Evolutionary conservation across 148 eudicot species (phyloP), one percentile per base, ranked within the genome.

Genomic region (Arbutus unedo): DNA sequence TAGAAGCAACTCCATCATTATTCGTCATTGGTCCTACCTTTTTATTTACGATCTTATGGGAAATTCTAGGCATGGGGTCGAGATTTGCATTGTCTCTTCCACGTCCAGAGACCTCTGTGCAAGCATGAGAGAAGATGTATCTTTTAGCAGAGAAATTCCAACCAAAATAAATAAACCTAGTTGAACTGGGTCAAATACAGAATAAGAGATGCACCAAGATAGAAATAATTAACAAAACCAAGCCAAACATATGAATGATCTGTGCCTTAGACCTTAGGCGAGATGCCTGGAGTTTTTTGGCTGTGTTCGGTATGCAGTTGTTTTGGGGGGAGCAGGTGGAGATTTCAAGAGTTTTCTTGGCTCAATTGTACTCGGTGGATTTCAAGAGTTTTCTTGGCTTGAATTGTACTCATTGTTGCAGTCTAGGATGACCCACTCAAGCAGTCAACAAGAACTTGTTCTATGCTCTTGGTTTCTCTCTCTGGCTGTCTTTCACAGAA

Each of bases 101-200:
- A 87, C 87, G 91, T 51, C 93, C 96, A 83, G 99, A 89, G 64
- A 90, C 99, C 93, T 93, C 99, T 96, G 90, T 70, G 79, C 57
- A 85, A 48, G 75, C 48, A 81, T 84, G 67, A 51, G 51, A 71
- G 7, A 74, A 57, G 8, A 21, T 9, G 14, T 31, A 78, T 23
- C 68, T 64, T 78, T 72, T 25, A 41, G 54, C 62, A 77, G 49
- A 70, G 76, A 78, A 10, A 78, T 83, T 43, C 62, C 48, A 70
- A 47, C 4, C 21, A 70, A n/a, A 78, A 79, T 38, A 48, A 64
- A 57, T 4, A 71, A 16, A 31, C 5, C 45, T 13, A 51, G 82
- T 54, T 75, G 53, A 70, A 53, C 53, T 19, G 43, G 13, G 18
- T 31, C 54, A 41, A 68, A 67, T 8, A 81, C 45, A 78, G 50